Evolutionary conservation across 1,284 basidiomycete genomes (phyloP).

Genomic region (Cutaneotrichosporon daszewskae): DNA sequence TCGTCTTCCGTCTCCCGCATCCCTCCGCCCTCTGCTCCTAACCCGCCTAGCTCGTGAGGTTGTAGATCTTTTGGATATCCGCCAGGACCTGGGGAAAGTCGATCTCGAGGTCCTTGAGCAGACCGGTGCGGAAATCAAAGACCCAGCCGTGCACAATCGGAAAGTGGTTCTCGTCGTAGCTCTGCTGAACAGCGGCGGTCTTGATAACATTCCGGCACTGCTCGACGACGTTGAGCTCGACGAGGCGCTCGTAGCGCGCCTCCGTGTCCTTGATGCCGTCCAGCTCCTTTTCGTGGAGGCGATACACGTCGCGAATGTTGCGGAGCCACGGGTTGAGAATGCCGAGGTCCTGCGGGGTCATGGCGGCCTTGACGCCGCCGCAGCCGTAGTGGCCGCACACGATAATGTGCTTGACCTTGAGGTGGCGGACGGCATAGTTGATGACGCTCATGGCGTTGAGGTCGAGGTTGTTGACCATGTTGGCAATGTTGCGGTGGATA

Average conservation of each 20-base stretch:
- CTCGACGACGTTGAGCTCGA: constrained; percentile 20
- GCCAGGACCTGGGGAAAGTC: constrained; percentile 7
- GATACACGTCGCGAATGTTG: constrained; percentile 20
- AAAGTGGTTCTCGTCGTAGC: constrained; percentile 11
- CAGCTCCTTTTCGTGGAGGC: constrained; percentile 17
- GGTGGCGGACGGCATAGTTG: constrained; percentile 19
- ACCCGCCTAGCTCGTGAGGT: constrained; percentile 8
- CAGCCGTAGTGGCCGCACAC: constrained; percentile 20
- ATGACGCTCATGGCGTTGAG: constrained; percentile 16
- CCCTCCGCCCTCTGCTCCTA: too few relatives aligned
- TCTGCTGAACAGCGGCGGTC: constrained; percentile 16
- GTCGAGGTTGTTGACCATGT: constrained; percentile 18
- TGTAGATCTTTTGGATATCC: constrained; percentile 22
- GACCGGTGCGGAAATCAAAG: constrained; percentile 15
- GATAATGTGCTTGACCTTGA: constrained; percentile 20
- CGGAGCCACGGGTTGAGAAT: constrained; percentile 21
- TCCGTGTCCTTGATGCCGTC: constrained; percentile 6
- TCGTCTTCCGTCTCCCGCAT: too few relatives aligned
- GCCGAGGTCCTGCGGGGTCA: constrained; percentile 19
- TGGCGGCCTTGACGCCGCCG: constrained; percentile 18
- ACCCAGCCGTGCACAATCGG: constrained; percentile 20
- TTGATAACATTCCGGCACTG: constrained; percentile 21
- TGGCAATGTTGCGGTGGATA: constrained; percentile 22
- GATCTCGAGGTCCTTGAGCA: constrained; percentile 19
- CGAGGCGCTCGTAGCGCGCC: constrained; percentile 16